phyloP scores from a whole-genome alignment of 305 asterid species.

The Fraxinus sp. region DNA sequence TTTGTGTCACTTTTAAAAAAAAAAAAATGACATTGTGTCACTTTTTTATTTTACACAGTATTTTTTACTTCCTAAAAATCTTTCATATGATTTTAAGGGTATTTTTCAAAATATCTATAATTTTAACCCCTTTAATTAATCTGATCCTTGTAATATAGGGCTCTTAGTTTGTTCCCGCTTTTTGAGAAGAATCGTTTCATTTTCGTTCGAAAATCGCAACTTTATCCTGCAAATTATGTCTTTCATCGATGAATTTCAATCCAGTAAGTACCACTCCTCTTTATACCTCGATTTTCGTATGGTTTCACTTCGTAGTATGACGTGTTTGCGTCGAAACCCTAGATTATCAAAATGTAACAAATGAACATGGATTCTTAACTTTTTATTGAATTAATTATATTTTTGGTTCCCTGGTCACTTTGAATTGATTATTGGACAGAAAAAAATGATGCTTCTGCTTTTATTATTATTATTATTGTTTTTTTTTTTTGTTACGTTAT shows the following conservation, averaged over 20 bases:
- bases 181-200: constrained; percentile 46
- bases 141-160: no score
- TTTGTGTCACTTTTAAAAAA: no score
- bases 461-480: background rate
- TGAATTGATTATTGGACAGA: background rate
- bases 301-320: background rate
- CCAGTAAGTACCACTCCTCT: constrained; percentile 37
- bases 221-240: constrained; percentile 33
- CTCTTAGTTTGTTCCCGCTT: background rate
- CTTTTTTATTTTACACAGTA: no score
- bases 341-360: constrained; percentile 10
- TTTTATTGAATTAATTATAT: constrained; percentile 10
- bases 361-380: background rate
- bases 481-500: background rate
- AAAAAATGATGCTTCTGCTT: background rate
- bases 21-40: no score
- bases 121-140: no score
- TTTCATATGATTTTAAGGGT: no score
- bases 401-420: background rate
- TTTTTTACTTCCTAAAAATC: no score
- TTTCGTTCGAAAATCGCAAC: constrained; percentile 10
- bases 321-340: constrained; percentile 30
- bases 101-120: no score
- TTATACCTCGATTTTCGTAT: background rate
- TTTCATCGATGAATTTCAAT: constrained; percentile 55